Evolutionary conservation across 2,329 filamentous ascomycete species (phyloP).

Genomic region (Trichoderma koningiopsis): DNA sequence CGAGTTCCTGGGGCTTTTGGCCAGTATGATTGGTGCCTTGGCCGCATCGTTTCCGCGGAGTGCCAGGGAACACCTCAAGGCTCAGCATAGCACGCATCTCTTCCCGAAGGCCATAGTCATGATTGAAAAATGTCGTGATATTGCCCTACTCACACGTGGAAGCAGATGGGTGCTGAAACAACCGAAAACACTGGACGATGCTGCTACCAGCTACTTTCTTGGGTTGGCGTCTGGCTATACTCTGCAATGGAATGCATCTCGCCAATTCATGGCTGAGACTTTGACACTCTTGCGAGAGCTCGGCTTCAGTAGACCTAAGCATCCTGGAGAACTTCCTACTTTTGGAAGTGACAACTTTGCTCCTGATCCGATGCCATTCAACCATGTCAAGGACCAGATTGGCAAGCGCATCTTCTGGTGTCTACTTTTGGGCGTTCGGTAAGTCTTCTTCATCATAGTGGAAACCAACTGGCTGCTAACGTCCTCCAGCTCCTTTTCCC

Average conservation of each 20-base stretch:
- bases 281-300: slow-evolving; percentile 69
- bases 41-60: slow-evolving; percentile 76
- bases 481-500: slow-evolving; percentile 67
- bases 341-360: slow-evolving; percentile 46
- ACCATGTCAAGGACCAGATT: slow-evolving; percentile 72
- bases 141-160: slow-evolving; percentile 69
- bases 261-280: slow-evolving; percentile 72
- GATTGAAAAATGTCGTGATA: slow-evolving; percentile 69
- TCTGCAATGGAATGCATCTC: slow-evolving; percentile 66
- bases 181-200: slow-evolving; percentile 53
- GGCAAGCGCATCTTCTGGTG: slow-evolving; percentile 84
- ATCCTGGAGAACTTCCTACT: slow-evolving; percentile 41
- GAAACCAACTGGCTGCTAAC: neutral
- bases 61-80: slow-evolving; percentile 68
- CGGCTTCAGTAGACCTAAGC: slow-evolving; percentile 62
- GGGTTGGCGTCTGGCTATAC: slow-evolving; percentile 68
- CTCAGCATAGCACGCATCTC: slow-evolving; percentile 62
- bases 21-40: slow-evolving; percentile 73
- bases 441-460: slow-evolving; percentile 29
- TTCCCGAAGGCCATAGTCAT: slow-evolving; percentile 71
- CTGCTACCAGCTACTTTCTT: slow-evolving; percentile 76
- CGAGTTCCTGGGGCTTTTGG: slow-evolving; percentile 69
- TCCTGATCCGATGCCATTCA: slow-evolving; percentile 53
- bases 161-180: slow-evolving; percentile 52
- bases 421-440: slow-evolving; percentile 72